Conservation (phyloP, 306 rosid genomes). For the Cucurbita argyrosperma region DNA sequence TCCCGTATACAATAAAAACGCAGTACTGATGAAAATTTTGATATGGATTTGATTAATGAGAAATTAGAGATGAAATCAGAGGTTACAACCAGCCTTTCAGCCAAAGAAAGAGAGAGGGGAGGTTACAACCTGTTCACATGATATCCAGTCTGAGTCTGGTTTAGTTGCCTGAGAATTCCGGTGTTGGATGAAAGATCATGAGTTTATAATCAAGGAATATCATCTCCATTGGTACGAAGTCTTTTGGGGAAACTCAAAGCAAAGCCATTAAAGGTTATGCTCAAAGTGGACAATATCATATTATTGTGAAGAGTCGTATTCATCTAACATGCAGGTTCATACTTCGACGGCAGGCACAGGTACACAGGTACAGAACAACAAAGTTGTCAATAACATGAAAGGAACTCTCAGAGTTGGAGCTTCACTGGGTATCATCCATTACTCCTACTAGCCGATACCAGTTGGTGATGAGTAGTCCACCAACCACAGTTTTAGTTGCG, state of each 20-base stretch:
- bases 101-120: slow-evolving; percentile 42
- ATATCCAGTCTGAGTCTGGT: too few relatives aligned
- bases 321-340: not conserved
- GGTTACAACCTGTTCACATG: slow-evolving; percentile 47
- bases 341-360: slow-evolving; percentile 39
- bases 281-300: too few relatives aligned
- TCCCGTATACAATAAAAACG: too few relatives aligned
- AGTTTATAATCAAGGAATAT: too few relatives aligned
- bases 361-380: slow-evolving; percentile 48
- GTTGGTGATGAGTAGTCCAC: slow-evolving; percentile 79
- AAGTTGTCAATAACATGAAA: slow-evolving; percentile 36
- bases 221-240: accelerated
- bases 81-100: slow-evolving; percentile 27
- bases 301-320: too few relatives aligned
- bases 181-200: too few relatives aligned
- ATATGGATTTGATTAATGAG: too few relatives aligned
- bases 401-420: slow-evolving; percentile 62
- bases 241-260: too few relatives aligned
- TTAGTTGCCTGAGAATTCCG: not conserved
- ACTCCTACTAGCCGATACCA: slow-evolving; percentile 49
- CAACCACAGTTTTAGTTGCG: slow-evolving; percentile 51
- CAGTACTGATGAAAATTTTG: too few relatives aligned
- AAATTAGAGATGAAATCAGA: not conserved
- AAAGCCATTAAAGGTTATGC: too few relatives aligned
- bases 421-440: slow-evolving; percentile 41